Evolutionary conservation across 1,284 basidiomycete species (phyloP).

Genomic region (Trametes sp.): DNA sequence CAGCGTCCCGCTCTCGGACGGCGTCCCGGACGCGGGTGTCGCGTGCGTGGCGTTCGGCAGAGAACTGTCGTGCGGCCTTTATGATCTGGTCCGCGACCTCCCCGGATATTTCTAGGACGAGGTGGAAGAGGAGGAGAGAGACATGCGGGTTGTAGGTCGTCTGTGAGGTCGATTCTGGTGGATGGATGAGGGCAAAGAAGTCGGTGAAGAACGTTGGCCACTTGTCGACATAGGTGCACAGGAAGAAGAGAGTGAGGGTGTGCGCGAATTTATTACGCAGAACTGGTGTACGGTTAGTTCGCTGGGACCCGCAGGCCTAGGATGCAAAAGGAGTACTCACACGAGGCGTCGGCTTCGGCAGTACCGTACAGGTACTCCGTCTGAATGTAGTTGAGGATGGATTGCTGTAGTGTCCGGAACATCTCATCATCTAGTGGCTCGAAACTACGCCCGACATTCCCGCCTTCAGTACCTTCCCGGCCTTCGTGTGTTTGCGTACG

Average conservation of each 20-base stretch:
- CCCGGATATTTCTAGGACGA: conserved; percentile 90
- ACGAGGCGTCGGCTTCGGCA: conserved; percentile 77
- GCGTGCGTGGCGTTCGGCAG: conserved; percentile 71
- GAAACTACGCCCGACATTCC: conserved; percentile 52
- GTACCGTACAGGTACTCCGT: conserved; percentile 81
- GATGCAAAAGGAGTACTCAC: conserved; percentile 58
- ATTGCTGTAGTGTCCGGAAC: conserved; percentile 74
- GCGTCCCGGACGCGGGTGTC: conserved; percentile 89
- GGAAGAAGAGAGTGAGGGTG: conserved; percentile 94
- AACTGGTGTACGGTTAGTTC: conserved; percentile 53
- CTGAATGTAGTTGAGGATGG: conserved; percentile 77
- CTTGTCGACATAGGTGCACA: conserved; percentile 86
- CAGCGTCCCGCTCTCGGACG: conserved; percentile 91
- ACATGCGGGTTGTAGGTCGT: conserved; percentile 80
- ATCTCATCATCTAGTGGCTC: conserved; percentile 74
- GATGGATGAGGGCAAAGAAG: conserved; percentile 78
- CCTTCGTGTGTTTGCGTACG: not conserved
- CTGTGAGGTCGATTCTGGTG: conserved; percentile 60
- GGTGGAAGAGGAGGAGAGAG: conserved; percentile 85
- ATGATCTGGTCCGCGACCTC: conserved; percentile 94
- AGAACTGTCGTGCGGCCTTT: conserved; percentile 82
- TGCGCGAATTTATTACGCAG: conserved; percentile 98
- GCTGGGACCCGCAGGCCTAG: not conserved
- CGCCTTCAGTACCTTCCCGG: not conserved
- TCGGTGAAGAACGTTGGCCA: conserved; percentile 87